Percentiles rank a stretch among this genome's conserved stretches.
These are phyloP conservation scores for Excoecaria cochinchinensis DNA, from an alignment of 345 rosid species.

Conservation along the genomic window DNA sequence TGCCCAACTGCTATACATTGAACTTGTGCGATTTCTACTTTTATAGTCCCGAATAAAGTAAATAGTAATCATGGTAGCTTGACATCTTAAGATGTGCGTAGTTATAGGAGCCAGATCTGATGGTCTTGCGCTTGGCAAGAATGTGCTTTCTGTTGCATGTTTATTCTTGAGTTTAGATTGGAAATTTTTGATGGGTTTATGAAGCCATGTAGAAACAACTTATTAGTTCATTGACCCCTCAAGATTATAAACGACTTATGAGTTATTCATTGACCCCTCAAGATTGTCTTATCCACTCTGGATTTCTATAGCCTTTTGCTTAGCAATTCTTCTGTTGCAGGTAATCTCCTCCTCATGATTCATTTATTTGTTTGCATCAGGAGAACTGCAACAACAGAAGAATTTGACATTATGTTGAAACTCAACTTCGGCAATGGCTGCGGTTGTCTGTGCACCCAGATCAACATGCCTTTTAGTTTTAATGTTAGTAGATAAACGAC, in stretches of 20 bases:
- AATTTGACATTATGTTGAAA: constrained; percentile 66
- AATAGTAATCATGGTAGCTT: no score
- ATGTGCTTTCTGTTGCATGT: background rate
- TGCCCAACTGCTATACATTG: no score
- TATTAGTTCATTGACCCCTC: background rate
- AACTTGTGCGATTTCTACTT: no score
- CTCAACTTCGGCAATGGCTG: constrained; percentile 79
- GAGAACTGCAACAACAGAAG: constrained; percentile 65
- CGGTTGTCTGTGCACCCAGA: constrained; percentile 57
- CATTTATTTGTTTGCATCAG: constrained; percentile 38
- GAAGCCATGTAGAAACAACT: background rate
- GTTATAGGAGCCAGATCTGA: background rate
- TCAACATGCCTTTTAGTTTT: constrained; percentile 65
- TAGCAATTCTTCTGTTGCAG: background rate
- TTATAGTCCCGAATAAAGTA: no score
- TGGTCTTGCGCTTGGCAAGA: background rate
- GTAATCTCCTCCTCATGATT: constrained; percentile 2
- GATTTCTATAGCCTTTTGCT: background rate
- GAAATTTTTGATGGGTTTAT: background rate
- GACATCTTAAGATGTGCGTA: background rate
- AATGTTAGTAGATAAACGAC: constrained; percentile 47
- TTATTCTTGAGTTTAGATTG: background rate
- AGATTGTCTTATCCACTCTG: background rate
- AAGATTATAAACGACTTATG: background rate
- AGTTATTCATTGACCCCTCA: background rate